Base-by-base conservation (phyloP, 169 alveolate genomes). In the Plasmodium vinckei region DNA sequence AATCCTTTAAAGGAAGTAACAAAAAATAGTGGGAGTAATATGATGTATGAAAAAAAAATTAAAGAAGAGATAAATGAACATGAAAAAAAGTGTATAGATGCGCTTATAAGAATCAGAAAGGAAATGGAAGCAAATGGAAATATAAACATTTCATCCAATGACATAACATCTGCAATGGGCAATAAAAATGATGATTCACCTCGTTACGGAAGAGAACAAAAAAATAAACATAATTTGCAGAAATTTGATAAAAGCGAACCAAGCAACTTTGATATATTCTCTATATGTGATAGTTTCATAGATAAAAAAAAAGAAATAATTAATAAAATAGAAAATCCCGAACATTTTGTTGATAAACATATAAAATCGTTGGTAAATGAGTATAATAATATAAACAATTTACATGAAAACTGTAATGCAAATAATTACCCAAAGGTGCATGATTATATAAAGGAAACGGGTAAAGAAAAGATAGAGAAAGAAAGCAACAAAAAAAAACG, bases 1-100 rank as follows among this genome's bases (percentile, higher is more conserved):
- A 82, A 82, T 42, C 90, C 90, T 2, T 71, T 82, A 57, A 82
- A 82, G 33, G 84, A 82, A 42, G 79, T 82, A 17, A 82, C 90
- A 23, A 82, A 82, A 67, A 82, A 82, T 49, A 67, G 69, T 82
- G 90, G 90, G 33, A 67, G 51, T 57, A 82, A 82, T 67, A 56
- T 56, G 67, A 49, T 54, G 59, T 82, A 82, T 61, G 90, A 82
- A 82, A 54, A 82, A 12, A 82, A 82, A 15, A 59, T 82, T 53
- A 71, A 82, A 47, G 90, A 82, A 47, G 90, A 82, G 44, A 25
- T 82, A 9, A 54, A 46, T 2, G 42, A 68, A 53, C 72, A 82
- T 67, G 90, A 82, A 82, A 68, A 53, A 44, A 82, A 65, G 10
- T 82, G 90, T 47, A 82, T 82, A 27, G 68, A 82, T 17, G 42